phyloP scores from a whole-genome alignment of 1,284 basidiomycete species.

The Irpex sp. region DNA sequence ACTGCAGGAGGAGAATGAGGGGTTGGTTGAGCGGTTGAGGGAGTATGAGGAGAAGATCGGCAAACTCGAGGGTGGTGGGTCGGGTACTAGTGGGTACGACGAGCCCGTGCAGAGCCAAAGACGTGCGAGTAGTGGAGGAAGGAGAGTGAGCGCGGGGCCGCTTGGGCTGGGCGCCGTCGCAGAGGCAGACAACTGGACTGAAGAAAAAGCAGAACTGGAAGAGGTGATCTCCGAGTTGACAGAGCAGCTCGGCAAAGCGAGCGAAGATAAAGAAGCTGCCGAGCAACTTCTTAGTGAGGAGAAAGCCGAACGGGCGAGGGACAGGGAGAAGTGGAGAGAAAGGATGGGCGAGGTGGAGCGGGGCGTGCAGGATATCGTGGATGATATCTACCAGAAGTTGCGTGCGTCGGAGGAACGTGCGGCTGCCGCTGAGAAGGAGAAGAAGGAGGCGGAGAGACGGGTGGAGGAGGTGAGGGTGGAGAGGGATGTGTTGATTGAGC shows the following conservation, averaged over 20 bases:
- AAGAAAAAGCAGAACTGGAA: constrained; percentile 28
- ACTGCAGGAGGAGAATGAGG: constrained; percentile 79
- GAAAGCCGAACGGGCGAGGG: constrained; percentile 48
- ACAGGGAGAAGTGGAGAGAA: constrained; percentile 64
- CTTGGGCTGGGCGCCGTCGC: constrained; percentile 9
- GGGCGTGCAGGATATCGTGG: constrained; percentile 62
- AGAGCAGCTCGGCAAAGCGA: constrained; percentile 43
- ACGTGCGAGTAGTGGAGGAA: constrained; percentile 1
- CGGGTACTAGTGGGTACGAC: constrained; percentile 11
- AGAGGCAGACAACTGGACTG: constrained; percentile 19
- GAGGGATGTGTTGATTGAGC: constrained; percentile 49
- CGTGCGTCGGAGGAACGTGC: constrained; percentile 46
- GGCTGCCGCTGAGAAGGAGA: constrained; percentile 37
- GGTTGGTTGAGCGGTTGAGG: constrained; percentile 43
- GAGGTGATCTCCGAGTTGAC: constrained; percentile 36
- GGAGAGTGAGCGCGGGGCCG: constrained; percentile 8
- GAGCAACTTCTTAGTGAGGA: constrained; percentile 46
- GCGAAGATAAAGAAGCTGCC: constrained; percentile 43
- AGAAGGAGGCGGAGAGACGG: constrained; percentile 45
- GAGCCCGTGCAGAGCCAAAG: not conserved
- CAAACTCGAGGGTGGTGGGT: constrained; percentile 13
- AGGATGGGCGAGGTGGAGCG: constrained; percentile 66
- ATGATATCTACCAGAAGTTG: constrained; percentile 56
- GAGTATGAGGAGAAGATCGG: constrained; percentile 34
- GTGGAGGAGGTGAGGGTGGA: constrained; percentile 44